Base-by-base conservation (phyloP, 495 filamentous ascomycete genomes). In the Cenococcum geophilum region DNA sequence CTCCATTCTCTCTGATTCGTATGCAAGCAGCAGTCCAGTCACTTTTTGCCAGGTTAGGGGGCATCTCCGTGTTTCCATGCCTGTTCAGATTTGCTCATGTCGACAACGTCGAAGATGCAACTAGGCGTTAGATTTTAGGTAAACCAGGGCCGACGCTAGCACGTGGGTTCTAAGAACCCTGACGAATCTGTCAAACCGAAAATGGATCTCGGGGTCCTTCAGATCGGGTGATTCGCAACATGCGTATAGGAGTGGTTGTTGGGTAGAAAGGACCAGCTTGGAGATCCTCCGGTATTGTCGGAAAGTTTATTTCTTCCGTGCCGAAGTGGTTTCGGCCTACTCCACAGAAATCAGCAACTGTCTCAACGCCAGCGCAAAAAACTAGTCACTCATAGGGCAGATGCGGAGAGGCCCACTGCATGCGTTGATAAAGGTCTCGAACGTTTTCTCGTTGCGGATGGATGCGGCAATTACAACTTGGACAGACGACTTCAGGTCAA, bases 371-470 rank as follows among this genome's bases (percentile, higher is more conserved):
- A 25, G 12, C 18, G 40, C 18, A 40, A 48, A 14, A 59, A 40
- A 45, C 18, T 10, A 4, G 11, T 45, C 40, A 14, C 14, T 45
- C 40, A 45, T 45, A 45, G 18, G 40, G 40, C 40, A 14, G 32
- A 55, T n/a, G 14, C 16, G 48, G 54, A 49, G 48, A 58, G 62
- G 65, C 66, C 62, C 70, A 88, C 85, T 73, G 70, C 85, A 88
- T 37, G 73, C 78, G 37, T 73, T 62, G 42, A 78, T 54, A 57
- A 89, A 88, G 0, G 71, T 70, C 49, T 77, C 71, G 68, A 86
- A 81, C 0, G 86, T 89, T 27, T 85, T 71, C 62, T 82, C 73
- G 58, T 87, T 88, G 32, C 86, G 78, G 20, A 88, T 72, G 1
- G 84, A 83, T 10, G 80, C 82, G 0, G 84, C 75, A 48, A 87